A percentile compares a stretch with the other conserved stretches of the same genome.
Conservation (phyloP, 2,329 filamentous ascomycete species). For the Pseudogymnoascus sp. region DNA sequence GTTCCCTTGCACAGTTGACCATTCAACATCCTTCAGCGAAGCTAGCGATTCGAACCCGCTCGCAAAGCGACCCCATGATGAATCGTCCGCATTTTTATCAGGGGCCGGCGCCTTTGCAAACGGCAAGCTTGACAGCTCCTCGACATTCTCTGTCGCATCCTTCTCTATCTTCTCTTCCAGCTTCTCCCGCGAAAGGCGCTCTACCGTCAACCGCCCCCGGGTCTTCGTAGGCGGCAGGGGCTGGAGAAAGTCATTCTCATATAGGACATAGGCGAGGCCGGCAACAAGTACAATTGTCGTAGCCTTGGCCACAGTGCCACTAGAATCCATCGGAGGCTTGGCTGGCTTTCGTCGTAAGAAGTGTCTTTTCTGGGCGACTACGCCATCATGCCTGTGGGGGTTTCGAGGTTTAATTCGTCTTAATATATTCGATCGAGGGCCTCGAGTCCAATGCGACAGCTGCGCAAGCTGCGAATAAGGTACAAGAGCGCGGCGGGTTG, state of each 20-base stretch:
- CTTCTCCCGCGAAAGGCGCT: slow-evolving; percentile 14
- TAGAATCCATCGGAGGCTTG: slow-evolving; percentile 15
- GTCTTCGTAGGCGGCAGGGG: slow-evolving; percentile 24
- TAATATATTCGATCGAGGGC: background rate
- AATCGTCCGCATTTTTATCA: slow-evolving; percentile 16
- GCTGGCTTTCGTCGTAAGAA: background rate
- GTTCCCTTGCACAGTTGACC: slow-evolving; percentile 44
- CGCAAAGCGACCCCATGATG: slow-evolving; percentile 24
- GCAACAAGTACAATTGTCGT: slow-evolving; percentile 21
- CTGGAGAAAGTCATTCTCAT: slow-evolving; percentile 24
- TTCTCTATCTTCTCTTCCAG: slow-evolving; percentile 18
- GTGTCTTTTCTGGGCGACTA: background rate
- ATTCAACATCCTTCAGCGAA: slow-evolving; percentile 44
- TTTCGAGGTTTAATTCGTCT: background rate
- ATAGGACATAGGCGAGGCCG: slow-evolving; percentile 25
- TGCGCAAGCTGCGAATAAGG: background rate
- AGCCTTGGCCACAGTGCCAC: slow-evolving; percentile 16
- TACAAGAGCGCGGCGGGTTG: background rate
- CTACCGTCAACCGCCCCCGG: slow-evolving; percentile 10
- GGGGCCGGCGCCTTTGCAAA: slow-evolving; percentile 13
- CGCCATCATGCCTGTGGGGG: background rate
- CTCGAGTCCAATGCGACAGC: background rate
- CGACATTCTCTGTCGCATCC: slow-evolving; percentile 19
- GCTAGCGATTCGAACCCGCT: slow-evolving; percentile 32
- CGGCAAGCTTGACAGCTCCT: slow-evolving; percentile 20